Base-by-base conservation (phyloP, 2,329 filamentous ascomycete species). In the Zymoseptoria pseudotritici region DNA sequence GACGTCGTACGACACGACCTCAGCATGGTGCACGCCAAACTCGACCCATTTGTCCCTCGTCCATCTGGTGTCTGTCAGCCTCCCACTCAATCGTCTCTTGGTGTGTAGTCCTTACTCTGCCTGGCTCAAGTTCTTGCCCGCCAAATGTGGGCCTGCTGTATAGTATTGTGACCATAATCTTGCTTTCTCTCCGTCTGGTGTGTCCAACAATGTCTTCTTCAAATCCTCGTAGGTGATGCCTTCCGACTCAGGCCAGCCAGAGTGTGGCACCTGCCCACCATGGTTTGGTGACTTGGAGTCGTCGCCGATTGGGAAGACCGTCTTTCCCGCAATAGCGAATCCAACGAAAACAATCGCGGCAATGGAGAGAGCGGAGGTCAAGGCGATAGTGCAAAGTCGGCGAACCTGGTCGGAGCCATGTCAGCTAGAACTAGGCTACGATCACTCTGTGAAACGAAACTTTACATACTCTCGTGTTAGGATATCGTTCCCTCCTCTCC, bases 321-420 rank as follows among this genome's bases (percentile, higher is more conserved):
- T 61, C 19, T 72, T 68, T 10, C 74, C 71, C 13, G 70, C 66
- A 46, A 78, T 67, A 19, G 71, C 72, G 53, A 79, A 69, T 50
- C 74, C 69, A 20, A 78, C 62, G 58, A 78, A 62, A 3, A 76
- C 67, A 36, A 74, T 70, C 29, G 13, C 52, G 20, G 70, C 64
- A 29, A 76, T 65, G 46, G 75, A 75, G 17, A 74, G 61, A 52
- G 77, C 61, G 42, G 68, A 62, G 21, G 69, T 67, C 29, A 80
- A 70, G 21, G 82, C 79, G 59, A 89, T 78, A 50, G 84, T 87
- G 71, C 85, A 89, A 72, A 88, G 84, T 60, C 86, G 83, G 55
- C 87, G 85, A 53, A 86, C 72, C 72, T 74, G 54, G 9, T 51
- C 19, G 8, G 11, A 51, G 56, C 64, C 50, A 61, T 46, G 36